These are phyloP conservation scores for Leptosphaerulina australis DNA, from an alignment of 2,329 filamentous ascomycete species.

Conservation along the genomic window DNA sequence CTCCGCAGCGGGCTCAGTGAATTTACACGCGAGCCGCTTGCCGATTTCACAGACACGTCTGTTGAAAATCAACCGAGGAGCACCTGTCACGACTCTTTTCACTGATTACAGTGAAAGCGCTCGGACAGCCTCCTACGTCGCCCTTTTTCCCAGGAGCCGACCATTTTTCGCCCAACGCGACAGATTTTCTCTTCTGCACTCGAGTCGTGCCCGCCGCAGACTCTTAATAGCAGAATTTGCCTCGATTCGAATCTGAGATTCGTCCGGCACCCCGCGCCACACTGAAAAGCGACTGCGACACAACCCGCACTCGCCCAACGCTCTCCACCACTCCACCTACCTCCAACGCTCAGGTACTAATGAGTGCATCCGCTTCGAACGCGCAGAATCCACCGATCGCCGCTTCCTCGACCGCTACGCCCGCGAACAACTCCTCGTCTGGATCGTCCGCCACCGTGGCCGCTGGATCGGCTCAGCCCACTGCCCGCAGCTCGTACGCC, in stretches of 20 bases:
- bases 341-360: slow-evolving; percentile 54
- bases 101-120: slow-evolving; percentile 40
- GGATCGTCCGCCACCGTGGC: slow-evolving; percentile 57
- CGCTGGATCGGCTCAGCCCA: slow-evolving; percentile 62
- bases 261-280: slow-evolving; percentile 27
- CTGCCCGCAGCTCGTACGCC: slow-evolving; percentile 64
- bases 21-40: slow-evolving; percentile 43
- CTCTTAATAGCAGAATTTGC: slow-evolving; percentile 33
- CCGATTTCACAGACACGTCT: slow-evolving; percentile 48
- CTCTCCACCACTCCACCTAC: slow-evolving; percentile 18
- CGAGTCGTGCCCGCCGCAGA: slow-evolving; percentile 35
- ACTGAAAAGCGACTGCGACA: slow-evolving; percentile 10
- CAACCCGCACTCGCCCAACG: slow-evolving; percentile 13
- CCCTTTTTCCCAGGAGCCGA: slow-evolving; percentile 37
- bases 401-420: slow-evolving; percentile 55
- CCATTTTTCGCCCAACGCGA: slow-evolving; percentile 31
- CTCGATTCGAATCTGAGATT: slow-evolving; percentile 42
- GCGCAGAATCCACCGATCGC: slow-evolving; percentile 56
- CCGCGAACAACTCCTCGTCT: slow-evolving; percentile 55
- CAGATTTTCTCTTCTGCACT: slow-evolving; percentile 32
- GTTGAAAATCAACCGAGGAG: slow-evolving; percentile 45
- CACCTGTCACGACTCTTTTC: slow-evolving; percentile 42
- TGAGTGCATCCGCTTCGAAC: slow-evolving; percentile 66
- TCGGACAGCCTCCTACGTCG: slow-evolving; percentile 43
- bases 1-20: slow-evolving; percentile 42